A percentile compares a stretch with the other conserved stretches of the same genome.
Evolutionary conservation across 2,329 filamentous ascomycete genomes (phyloP).

Genomic region (Nothophaeocryptopus gaeumannii): DNA sequence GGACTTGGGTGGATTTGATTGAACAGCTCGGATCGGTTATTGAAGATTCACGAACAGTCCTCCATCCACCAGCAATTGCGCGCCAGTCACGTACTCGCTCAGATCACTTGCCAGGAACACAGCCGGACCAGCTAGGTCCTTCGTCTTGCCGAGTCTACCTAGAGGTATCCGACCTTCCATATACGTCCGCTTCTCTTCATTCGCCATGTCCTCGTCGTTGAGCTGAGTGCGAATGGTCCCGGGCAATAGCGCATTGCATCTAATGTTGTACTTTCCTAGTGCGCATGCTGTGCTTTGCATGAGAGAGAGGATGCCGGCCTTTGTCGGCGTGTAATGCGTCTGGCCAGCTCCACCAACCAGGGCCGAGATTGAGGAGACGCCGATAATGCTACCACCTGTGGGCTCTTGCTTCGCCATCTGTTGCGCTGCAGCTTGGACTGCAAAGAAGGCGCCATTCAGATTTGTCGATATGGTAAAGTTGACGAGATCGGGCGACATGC

Average conservation of each 20-base stretch:
- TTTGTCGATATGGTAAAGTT: conserved; percentile 72
- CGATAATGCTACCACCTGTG: conserved; percentile 75
- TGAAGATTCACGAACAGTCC: conserved; percentile 88
- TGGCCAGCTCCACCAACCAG: conserved; percentile 76
- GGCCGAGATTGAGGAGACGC: conserved; percentile 68
- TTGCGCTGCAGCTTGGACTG: conserved; percentile 77
- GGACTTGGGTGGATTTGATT: conserved; percentile 45
- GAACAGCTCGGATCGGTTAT: conserved; percentile 39
- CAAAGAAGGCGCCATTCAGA: conserved; percentile 83
- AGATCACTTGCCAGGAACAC: conserved; percentile 80
- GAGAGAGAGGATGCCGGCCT: conserved; percentile 74
- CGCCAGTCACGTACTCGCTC: conserved; percentile 78
- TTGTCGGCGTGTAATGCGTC: conserved; percentile 85
- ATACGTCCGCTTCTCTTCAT: conserved; percentile 68
- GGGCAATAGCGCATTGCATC: conserved; percentile 80
- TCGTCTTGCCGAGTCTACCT: conserved; percentile 67
- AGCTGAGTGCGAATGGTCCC: conserved; percentile 81
- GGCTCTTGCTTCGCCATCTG: conserved; percentile 68
- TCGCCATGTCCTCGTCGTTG: conserved; percentile 76
- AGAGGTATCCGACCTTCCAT: conserved; percentile 81
- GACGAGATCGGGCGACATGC: conserved; percentile 68
- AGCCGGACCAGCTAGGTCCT: conserved; percentile 78
- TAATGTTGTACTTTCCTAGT: conserved; percentile 69
- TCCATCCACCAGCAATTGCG: conserved; percentile 82
- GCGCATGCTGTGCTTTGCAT: conserved; percentile 83